Base-by-base conservation (phyloP, 2,329 filamentous ascomycete species). In the Venturia aucupariae region DNA sequence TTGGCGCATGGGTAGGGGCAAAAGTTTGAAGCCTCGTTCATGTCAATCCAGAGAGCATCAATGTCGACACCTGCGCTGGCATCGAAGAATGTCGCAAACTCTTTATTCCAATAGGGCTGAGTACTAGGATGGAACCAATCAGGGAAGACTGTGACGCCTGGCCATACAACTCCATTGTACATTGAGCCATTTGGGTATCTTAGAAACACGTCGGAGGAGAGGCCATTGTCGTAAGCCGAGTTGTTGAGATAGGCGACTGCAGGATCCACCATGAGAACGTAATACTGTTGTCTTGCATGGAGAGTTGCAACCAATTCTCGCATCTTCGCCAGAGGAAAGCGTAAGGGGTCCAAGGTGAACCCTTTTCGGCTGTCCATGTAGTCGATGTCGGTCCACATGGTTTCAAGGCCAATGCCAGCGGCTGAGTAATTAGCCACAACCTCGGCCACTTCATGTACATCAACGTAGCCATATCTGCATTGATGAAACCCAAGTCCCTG, bases 231-330 rank as follows among this genome's bases (percentile, higher is more conserved):
- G 68, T 85, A 86, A 27, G 39, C 38, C 24, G 30, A 35, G 17
- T 51, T 51, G 22, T 44, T 51, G 70, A 72, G 67, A 64, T 75
- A 75, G 0, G 74, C 75, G 2, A 84, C 79, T 2, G 85, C 84
- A 2, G 88, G 87, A 68, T 94, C 90, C 0, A 93, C 87, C 85
- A 94, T 94, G 59, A 92, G 76, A 38, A 90, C 82, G 67, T 90
- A 90, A 59, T 88, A 82, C 72, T 91, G 88, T 51, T 88, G 75
- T 64, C 85, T 81, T 7, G 76, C 73, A 70, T 92, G 89, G 0
- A 94, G 80, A 27, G 87, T 83, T 42, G 82, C 77, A 27, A 88
- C 85, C 1, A 92, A 75, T 68, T 88, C 82, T 44, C 83, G 85
- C 78, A 91, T 82, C 72, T 82, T 81, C 0, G 79, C 64, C 6